These are phyloP conservation scores for Avena sativa DNA, from an alignment of 176 grass and related monocot species.

Conservation along the genomic window DNA sequence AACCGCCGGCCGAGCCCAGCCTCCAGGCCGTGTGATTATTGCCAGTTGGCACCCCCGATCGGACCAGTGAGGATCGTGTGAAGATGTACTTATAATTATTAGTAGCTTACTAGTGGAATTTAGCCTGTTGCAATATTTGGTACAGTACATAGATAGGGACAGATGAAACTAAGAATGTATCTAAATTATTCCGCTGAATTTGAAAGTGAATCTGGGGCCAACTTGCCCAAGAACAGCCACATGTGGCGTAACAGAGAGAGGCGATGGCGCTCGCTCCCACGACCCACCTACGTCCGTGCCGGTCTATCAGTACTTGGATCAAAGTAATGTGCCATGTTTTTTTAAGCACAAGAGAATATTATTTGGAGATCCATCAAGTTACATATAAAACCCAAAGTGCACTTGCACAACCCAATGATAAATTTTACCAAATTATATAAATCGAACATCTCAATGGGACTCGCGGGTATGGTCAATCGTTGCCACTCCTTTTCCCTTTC, in stretches of 20 bases:
- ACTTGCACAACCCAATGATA: too few species aligned
- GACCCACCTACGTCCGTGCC: too few species aligned
- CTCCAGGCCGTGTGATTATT: slow-evolving; percentile 60
- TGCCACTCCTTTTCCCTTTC: too few species aligned
- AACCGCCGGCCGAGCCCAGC: slow-evolving; percentile 28
- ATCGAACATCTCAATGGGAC: too few species aligned
- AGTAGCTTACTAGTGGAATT: neutral
- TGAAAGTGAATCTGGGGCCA: neutral
- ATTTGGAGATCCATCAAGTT: too few species aligned
- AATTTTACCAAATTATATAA: too few species aligned
- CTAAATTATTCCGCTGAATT: neutral
- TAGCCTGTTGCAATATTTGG: slow-evolving; percentile 6
- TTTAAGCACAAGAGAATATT: too few species aligned
- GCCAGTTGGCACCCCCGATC: neutral
- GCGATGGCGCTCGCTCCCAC: neutral
- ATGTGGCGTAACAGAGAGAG: neutral
- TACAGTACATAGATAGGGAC: neutral
- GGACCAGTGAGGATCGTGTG: neutral
- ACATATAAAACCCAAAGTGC: too few species aligned
- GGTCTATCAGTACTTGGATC: too few species aligned
- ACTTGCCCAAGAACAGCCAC: neutral
- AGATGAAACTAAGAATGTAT: neutral
- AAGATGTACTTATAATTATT: neutral
- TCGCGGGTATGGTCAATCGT: too few species aligned
- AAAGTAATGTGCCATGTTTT: too few species aligned